These are phyloP conservation scores for Fragaria nilgerrensis DNA, from an alignment of 306 rosid species.

Conservation along the genomic window DNA sequence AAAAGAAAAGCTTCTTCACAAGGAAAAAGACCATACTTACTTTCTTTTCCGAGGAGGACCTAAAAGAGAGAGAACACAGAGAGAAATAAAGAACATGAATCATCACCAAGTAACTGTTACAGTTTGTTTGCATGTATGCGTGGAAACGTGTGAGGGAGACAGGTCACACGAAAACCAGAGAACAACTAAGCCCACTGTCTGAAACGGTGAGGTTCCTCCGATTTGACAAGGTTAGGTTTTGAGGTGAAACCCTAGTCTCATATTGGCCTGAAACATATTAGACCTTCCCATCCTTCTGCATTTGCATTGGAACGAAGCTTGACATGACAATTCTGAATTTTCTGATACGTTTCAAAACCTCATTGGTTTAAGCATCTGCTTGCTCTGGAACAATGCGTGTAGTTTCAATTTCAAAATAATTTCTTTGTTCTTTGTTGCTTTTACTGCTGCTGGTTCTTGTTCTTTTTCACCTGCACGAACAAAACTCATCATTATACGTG, in stretches of 20 bases:
- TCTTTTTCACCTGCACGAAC: background rate
- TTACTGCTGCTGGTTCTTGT: background rate
- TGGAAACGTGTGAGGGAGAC: background rate
- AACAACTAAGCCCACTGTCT: background rate
- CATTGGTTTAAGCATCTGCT: background rate
- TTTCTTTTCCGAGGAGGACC: constrained; percentile 28
- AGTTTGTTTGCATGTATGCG: background rate
- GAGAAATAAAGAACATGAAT: constrained; percentile 2
- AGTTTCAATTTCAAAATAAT: background rate
- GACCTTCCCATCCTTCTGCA: background rate
- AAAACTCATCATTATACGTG: background rate
- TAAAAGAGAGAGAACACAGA: background rate
- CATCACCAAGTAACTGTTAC: constrained; percentile 5
- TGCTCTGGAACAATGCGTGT: background rate
- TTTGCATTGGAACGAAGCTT: background rate
- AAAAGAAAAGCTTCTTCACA: background rate
- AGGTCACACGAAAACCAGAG: background rate
- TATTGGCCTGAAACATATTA: constrained; percentile 22
- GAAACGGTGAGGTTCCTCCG: constrained; percentile 4
- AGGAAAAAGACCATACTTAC: constrained; percentile 3
- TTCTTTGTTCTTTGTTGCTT: background rate
- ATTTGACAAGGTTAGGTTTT: constrained; percentile 4
- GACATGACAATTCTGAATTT: constrained; percentile 18
- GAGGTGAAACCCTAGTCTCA: background rate
- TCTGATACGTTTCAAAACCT: background rate